These are phyloP conservation scores for Tetragonia tetragonoides DNA, from an alignment of 148 eudicot genomes.

Conservation along the genomic window DNA sequence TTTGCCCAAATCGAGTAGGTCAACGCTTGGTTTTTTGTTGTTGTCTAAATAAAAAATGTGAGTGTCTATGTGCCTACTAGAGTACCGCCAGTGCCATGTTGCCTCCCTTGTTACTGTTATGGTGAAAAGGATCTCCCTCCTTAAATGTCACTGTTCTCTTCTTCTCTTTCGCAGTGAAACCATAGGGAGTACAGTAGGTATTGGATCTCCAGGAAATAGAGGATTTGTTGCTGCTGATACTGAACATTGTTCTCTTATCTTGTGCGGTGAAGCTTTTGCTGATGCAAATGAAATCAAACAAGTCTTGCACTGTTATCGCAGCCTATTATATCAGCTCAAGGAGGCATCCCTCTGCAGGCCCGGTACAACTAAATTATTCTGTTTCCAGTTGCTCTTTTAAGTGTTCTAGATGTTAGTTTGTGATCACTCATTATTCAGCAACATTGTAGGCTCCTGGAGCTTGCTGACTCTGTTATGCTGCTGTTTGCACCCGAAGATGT, in stretches of 20 bases:
- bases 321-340: conserved; percentile 13
- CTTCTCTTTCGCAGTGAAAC: conserved; percentile 11
- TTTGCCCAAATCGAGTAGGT: no score
- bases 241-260: conserved; percentile 15
- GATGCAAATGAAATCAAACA: conserved; percentile 15
- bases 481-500: conserved; percentile 18
- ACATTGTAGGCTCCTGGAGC: conserved; percentile 12
- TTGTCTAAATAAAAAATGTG: no score
- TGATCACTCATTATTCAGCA: background rate
- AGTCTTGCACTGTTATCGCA: conserved; percentile 13
- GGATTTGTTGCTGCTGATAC: conserved; percentile 17
- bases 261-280: conserved; percentile 13
- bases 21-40: no score
- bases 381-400: background rate
- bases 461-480: background rate
- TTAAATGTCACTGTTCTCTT: background rate
- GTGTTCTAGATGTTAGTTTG: background rate
- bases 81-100: background rate
- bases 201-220: conserved; percentile 2
- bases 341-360: conserved; percentile 19
- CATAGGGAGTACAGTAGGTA: conserved; percentile 1
- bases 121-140: background rate
- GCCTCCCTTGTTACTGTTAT: background rate
- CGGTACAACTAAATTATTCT: conserved; percentile 2
- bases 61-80: background rate